Evolutionary conservation across 495 filamentous ascomycete species (phyloP), one percentile per base, ranked within the genome.

Genomic region (Daldinia bambusicola): DNA sequence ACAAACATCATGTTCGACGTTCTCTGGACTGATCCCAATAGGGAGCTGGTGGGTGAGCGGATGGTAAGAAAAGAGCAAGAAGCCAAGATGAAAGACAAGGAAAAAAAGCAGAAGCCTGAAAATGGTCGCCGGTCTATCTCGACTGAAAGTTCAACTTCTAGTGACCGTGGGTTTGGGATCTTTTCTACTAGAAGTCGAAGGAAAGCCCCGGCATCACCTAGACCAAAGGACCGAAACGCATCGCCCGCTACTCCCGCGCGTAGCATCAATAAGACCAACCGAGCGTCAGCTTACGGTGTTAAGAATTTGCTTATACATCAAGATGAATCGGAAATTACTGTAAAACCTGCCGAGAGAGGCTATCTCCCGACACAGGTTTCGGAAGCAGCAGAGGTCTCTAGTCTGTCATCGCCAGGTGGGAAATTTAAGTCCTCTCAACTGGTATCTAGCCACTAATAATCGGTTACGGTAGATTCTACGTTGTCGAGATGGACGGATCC

Each of bases 1-100:
- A 0, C 26, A 13, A 36, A 10, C 69, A 75, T 55, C 32, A 87
- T 87, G 85, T 87, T 85, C 60, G 84, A 86, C 61, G 81, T 85
- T 50, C 74, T 84, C 61, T 87, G 84, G 84, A 76, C 78, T 6
- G 85, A 86, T 58, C 78, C 80, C 30, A 74, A 75, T 16, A 60
- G 72, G 59, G 85, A 86, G 74, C 77, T 75, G 4, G 78, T 87
- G 55, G 85, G 82, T 0, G 72, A 85, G 59, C 75, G 78, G 51
- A 75, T 78, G 4, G 69, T 80, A 31, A 78, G 82, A 36, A 82
- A 84, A 57, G 77, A 79, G 55, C 67, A 70, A 63, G 76, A 78
- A 40, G 74, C 74, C 16, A 79, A 66, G 59, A 56, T 68, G 32
- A 77, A 78, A 51, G 69, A 75, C 1, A 74, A 78, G 7, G 48